phyloP scores from a whole-genome alignment of 768 basidiomycete species.

The Pleurotus pulmonarius region DNA sequence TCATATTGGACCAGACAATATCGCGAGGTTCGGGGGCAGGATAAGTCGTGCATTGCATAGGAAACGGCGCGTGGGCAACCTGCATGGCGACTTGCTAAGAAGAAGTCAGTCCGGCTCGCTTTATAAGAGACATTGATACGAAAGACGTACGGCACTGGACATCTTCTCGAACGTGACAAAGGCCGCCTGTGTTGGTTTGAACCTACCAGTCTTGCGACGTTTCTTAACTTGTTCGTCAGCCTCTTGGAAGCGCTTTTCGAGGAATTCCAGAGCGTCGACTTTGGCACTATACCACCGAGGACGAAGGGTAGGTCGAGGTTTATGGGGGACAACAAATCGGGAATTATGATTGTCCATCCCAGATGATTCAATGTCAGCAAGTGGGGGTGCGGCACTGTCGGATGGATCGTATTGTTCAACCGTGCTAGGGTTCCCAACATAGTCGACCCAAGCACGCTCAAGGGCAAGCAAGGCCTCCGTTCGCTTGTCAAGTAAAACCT shows the following conservation, averaged over 20 bases:
- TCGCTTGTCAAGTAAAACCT: constrained; percentile 68
- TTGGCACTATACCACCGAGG: constrained; percentile 70
- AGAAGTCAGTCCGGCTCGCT: background rate
- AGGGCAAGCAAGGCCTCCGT: constrained; percentile 78
- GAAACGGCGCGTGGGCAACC: constrained; percentile 69
- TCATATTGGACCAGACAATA: constrained; percentile 91
- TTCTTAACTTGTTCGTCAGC: constrained; percentile 83
- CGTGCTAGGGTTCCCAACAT: constrained; percentile 91
- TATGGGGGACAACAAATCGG: constrained; percentile 71
- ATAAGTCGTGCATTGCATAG: constrained; percentile 61
- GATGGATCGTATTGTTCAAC: constrained; percentile 81
- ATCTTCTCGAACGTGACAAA: constrained; percentile 98
- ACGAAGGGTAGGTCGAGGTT: constrained; percentile 71
- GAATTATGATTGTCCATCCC: constrained; percentile 48
- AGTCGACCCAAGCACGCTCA: constrained; percentile 84
- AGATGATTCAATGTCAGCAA: constrained; percentile 48
- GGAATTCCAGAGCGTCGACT: constrained; percentile 88
- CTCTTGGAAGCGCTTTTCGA: constrained; percentile 74
- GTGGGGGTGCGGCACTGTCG: constrained; percentile 40
- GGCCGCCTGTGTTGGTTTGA: constrained; percentile 78
- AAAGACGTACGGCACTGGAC: constrained; percentile 73
- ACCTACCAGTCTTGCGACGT: constrained; percentile 66
- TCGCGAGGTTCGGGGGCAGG: constrained; percentile 93
- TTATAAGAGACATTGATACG: background rate
- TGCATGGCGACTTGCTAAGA: constrained; percentile 84